Conservation (phyloP, 768 basidiomycete species). For the Podaxis pistillaris region DNA sequence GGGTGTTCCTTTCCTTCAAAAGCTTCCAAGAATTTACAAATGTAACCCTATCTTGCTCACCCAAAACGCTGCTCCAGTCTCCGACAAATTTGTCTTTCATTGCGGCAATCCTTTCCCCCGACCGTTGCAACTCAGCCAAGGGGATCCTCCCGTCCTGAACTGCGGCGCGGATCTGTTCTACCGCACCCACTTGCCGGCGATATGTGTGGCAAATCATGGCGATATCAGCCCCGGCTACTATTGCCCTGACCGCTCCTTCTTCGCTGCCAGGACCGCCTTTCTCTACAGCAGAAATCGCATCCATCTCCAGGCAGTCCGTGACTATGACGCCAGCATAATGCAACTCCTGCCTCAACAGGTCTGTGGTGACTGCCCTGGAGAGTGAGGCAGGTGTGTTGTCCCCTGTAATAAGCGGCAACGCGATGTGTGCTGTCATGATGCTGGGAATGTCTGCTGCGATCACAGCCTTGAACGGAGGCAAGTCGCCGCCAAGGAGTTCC, state of each 20-base stretch:
- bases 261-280: conserved; percentile 45
- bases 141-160: conserved; percentile 42
- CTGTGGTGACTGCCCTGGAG: conserved; percentile 49
- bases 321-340: conserved; percentile 60
- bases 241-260: conserved; percentile 52
- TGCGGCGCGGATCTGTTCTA: conserved; percentile 51
- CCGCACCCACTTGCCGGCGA: conserved; percentile 48
- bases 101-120: conserved; percentile 42
- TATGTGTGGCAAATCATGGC: conserved; percentile 73
- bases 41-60: conserved; percentile 22
- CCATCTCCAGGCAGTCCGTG: conserved; percentile 79
- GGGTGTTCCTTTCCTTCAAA: conserved; percentile 37
- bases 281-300: conserved; percentile 53
- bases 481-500: conserved; percentile 45
- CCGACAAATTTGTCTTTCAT: conserved; percentile 55
- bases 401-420: conserved; percentile 55
- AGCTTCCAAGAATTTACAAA: conserved; percentile 29
- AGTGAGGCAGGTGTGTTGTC: conserved; percentile 59
- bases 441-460: conserved; percentile 43
- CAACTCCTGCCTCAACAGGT: conserved; percentile 49
- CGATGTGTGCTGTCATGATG: conserved; percentile 77
- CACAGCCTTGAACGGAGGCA: conserved; percentile 56
- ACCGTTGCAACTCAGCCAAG: conserved; percentile 34
- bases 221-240: conserved; percentile 68
- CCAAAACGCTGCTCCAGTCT: conserved; percentile 40